Evolutionary conservation across 805 yeast species (phyloP).

Genomic region (Kuraishia piskuri): DNA sequence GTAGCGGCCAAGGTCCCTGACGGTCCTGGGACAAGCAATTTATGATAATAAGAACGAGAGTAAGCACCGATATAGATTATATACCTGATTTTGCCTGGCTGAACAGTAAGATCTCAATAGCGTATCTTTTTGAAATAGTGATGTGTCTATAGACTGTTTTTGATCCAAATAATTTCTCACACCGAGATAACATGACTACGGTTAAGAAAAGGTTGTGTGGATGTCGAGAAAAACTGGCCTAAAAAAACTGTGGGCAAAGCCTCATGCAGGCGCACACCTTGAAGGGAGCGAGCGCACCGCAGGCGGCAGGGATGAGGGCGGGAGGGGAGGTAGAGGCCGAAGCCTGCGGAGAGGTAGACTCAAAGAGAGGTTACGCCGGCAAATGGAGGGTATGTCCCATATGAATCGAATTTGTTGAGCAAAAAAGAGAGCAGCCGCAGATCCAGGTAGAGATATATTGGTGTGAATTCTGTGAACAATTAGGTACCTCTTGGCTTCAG

Average conservation of each 20-base stretch:
- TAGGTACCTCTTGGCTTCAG: no score
- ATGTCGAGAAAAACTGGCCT: not conserved
- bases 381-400: no score
- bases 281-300: not conserved
- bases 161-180: not conserved
- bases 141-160: not conserved
- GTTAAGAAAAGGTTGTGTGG: not conserved
- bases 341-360: not conserved
- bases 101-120: not conserved
- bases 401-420: no score
- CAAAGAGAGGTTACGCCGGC: not conserved
- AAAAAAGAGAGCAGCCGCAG: no score
- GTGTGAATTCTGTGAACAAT: no score
- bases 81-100: not conserved
- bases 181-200: not conserved
- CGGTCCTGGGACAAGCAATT: not conserved
- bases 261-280: not conserved
- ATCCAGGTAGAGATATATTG: no score
- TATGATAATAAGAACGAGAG: not conserved
- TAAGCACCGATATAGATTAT: not conserved
- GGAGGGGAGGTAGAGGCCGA: not conserved
- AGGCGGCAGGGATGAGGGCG: not conserved
- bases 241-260: not conserved
- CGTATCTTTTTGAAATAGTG: no score
- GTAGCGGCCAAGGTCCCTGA: not conserved